Percentiles rank a stretch among this genome's conserved stretches.
phyloP scores from a whole-genome alignment of 257 asterid genomes.

The Nyctanthes arbortristis region DNA sequence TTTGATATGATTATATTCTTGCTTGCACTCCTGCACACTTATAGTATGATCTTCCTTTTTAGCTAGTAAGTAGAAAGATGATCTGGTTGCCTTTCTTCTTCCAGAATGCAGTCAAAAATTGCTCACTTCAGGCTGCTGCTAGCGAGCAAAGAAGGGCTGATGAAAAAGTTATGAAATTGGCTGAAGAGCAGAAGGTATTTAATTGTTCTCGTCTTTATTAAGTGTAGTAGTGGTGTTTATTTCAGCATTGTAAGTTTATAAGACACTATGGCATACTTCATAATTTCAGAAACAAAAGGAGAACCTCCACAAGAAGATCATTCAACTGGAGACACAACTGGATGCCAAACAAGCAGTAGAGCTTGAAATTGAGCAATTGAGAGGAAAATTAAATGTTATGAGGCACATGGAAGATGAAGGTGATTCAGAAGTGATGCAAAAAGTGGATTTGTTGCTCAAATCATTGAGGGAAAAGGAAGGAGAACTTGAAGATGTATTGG shows the following conservation, averaged over 20 bases:
- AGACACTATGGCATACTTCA: constrained; percentile 23
- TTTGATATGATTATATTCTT: constrained; percentile 6
- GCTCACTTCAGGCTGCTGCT: constrained; percentile 59
- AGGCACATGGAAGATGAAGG: constrained; percentile 66
- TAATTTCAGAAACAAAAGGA: constrained; percentile 81
- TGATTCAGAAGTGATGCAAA: constrained; percentile 56
- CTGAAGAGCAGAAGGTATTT: constrained; percentile 83
- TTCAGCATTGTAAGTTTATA: constrained; percentile 20
- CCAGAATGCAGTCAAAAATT: constrained; percentile 76
- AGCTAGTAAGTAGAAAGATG: constrained; percentile 13
- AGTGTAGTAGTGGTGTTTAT: constrained; percentile 27
- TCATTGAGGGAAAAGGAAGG: constrained; percentile 75
- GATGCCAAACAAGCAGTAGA: constrained; percentile 76
- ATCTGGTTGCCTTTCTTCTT: constrained; percentile 16
- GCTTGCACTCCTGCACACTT: constrained; percentile 11
- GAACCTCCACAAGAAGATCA: constrained; percentile 60
- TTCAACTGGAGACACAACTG: constrained; percentile 66
- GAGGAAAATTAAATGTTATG: constrained; percentile 65
- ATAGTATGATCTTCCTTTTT: constrained; percentile 17
- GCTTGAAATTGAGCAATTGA: constrained; percentile 74
- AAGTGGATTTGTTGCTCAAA: constrained; percentile 56
- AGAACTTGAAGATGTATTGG: constrained; percentile 60
- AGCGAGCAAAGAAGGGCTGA: constrained; percentile 68
- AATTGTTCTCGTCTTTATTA: constrained; percentile 18
- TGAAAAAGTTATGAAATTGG: constrained; percentile 64